These are phyloP conservation scores for Aspergillus sp. DNA, from an alignment of 2,329 filamentous ascomycete genomes.

Conservation along the genomic window DNA sequence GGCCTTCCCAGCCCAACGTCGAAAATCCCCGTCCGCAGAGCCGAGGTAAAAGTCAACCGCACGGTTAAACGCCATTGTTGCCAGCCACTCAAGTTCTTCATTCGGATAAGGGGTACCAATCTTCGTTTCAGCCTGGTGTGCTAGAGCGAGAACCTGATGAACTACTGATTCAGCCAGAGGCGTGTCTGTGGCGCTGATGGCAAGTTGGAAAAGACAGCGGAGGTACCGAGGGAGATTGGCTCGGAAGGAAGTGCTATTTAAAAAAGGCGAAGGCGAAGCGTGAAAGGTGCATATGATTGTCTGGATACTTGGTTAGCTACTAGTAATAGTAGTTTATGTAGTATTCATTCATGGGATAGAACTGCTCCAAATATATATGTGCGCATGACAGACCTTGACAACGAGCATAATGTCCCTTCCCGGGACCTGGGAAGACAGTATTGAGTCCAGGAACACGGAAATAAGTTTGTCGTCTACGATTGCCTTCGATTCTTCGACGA, in stretches of 20 bases:
- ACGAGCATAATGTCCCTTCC: conserved; percentile 8
- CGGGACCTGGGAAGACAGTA: conserved; percentile 53
- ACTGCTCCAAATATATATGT: too few relatives aligned
- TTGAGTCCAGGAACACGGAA: conserved; percentile 62
- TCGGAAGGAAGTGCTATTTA: conserved; percentile 18
- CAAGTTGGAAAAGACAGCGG: conserved; percentile 68
- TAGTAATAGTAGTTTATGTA: neutral
- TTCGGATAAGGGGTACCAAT: conserved; percentile 38
- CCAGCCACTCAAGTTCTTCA: conserved; percentile 56
- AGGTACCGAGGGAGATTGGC: conserved; percentile 69
- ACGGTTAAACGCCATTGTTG: conserved; percentile 51
- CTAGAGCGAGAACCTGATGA: conserved; percentile 26
- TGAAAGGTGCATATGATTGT: conserved; percentile 66
- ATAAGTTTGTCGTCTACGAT: conserved; percentile 42
- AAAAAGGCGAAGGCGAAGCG: conserved; percentile 49
- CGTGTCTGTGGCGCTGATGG: conserved; percentile 38
- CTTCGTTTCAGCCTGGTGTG: neutral
- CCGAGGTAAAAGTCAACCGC: conserved; percentile 49
- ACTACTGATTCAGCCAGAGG: conserved; percentile 29
- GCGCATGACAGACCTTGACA: conserved; percentile 39
- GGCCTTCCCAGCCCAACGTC: conserved; percentile 33
- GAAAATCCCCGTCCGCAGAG: conserved; percentile 25
- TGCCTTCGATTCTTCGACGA: conserved; percentile 41
- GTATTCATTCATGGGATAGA: neutral
- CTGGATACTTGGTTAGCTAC: conserved; percentile 34